Percentiles rank a stretch among this genome's conserved stretches.
Evolutionary conservation across 805 yeast genomes (phyloP).

Genomic region (Metschnikowia sp.): DNA sequence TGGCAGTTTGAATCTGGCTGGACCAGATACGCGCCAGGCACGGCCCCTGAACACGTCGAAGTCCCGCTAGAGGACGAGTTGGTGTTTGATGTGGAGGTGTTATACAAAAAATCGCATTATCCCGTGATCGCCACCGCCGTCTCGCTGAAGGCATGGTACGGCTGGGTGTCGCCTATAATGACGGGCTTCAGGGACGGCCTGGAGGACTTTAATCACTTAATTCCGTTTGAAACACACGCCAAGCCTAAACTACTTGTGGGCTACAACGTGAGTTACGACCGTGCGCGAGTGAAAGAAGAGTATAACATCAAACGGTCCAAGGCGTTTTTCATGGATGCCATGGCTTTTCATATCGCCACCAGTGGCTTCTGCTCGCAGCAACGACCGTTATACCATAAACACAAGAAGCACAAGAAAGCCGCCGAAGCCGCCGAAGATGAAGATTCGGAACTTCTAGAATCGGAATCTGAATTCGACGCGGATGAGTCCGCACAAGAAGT

Average conservation of each 20-base stretch:
- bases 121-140: conserved; percentile 81
- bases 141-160: conserved; percentile 80
- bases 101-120: conserved; percentile 70
- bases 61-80: conserved; percentile 70
- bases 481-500: conserved; percentile 22
- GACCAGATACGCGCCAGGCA: conserved; percentile 63
- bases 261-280: conserved; percentile 85
- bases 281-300: conserved; percentile 84
- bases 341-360: conserved; percentile 87
- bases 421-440: conserved; percentile 16
- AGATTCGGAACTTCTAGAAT: conserved; percentile 12
- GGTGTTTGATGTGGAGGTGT: conserved; percentile 86
- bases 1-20: conserved; percentile 76
- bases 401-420: conserved; percentile 38
- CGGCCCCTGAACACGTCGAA: conserved; percentile 52
- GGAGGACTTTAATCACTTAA: conserved; percentile 55
- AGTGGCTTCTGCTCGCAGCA: conserved; percentile 94
- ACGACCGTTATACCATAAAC: conserved; percentile 70
- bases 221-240: conserved; percentile 62
- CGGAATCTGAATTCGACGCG: conserved; percentile 4
- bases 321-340: conserved; percentile 83
- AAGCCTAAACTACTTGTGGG: conserved; percentile 70
- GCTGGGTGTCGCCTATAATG: conserved; percentile 89
- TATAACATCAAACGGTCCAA: conserved; percentile 64
- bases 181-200: conserved; percentile 28